These are phyloP conservation scores for Zizania latifolia DNA, from an alignment of 176 grass and related monocot species.

Conservation along the genomic window DNA sequence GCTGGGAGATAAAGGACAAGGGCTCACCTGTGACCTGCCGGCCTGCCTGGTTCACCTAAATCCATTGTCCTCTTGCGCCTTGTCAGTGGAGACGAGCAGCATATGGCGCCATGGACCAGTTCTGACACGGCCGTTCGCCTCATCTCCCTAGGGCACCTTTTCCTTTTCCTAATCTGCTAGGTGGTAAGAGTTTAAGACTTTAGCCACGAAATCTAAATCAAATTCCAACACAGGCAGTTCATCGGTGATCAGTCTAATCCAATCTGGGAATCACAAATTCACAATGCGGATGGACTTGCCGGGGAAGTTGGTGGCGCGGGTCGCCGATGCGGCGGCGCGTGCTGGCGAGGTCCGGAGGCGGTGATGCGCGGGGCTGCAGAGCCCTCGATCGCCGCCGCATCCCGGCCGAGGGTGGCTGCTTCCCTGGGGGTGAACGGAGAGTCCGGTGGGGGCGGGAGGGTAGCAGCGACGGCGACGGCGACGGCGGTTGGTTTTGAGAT, in stretches of 20 bases:
- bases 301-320: not conserved
- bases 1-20: constrained; percentile 7
- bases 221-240: not conserved
- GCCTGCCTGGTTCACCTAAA: constrained; percentile 27
- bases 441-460: no score
- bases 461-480: no score
- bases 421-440: no score
- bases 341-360: not conserved
- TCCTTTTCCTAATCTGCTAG: not conserved
- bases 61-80: constrained; percentile 23
- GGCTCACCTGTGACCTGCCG: no score
- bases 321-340: not conserved
- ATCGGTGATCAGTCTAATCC: not conserved
- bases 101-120: not conserved
- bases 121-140: constrained; percentile 21
- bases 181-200: not conserved
- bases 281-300: not conserved
- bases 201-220: not conserved
- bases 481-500: no score
- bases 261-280: not conserved
- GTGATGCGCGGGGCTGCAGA: no score
- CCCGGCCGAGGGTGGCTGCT: no score
- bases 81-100: constrained; percentile 3
- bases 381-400: not conserved
- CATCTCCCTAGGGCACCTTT: not conserved